A percentile compares a stretch with the other conserved stretches of the same genome.
Conservation (phyloP, 306 rosid genomes). For the Quercus robur region DNA sequence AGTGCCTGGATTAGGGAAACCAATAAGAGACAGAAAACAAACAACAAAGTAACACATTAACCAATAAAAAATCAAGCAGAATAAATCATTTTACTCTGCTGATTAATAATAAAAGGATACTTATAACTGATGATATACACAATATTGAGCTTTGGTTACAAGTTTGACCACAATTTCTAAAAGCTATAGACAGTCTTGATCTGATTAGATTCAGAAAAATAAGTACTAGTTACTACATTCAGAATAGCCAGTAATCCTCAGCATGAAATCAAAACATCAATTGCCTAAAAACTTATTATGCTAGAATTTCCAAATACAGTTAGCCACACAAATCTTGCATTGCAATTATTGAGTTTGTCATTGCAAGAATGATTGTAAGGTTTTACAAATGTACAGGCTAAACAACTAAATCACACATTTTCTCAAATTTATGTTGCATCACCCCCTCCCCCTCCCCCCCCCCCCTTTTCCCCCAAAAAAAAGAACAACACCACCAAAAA, state of each 20-base stretch:
- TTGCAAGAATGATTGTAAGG: not conserved
- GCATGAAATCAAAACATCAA: not conserved
- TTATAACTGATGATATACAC: conserved; percentile 12
- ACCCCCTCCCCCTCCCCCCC: not conserved
- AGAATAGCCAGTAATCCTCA: not conserved
- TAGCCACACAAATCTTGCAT: not conserved
- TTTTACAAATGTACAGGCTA: not conserved
- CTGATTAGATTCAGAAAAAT: not conserved
- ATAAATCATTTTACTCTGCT: not conserved
- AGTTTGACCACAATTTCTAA: conserved; percentile 5
- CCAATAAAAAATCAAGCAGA: conserved; percentile 10
- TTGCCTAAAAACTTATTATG: not conserved
- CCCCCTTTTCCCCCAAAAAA: rapidly evolving
- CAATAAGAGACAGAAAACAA: conserved; percentile 13
- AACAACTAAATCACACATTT: not conserved
- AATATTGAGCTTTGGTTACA: conserved; percentile 4
- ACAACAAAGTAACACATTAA: not conserved
- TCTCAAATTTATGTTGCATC: not conserved
- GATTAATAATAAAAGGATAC: conserved; percentile 3
- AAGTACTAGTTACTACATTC: not conserved
- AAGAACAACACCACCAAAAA: too few species aligned
- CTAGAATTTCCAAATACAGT: not conserved
- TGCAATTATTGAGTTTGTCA: not conserved
- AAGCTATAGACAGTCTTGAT: not conserved
- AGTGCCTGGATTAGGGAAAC: conserved; percentile 36